A percentile compares a stretch with the other conserved stretches of the same genome.
phyloP scores from a whole-genome alignment of 1,284 basidiomycete species.

The Neotropicomus parvogracilis region DNA sequence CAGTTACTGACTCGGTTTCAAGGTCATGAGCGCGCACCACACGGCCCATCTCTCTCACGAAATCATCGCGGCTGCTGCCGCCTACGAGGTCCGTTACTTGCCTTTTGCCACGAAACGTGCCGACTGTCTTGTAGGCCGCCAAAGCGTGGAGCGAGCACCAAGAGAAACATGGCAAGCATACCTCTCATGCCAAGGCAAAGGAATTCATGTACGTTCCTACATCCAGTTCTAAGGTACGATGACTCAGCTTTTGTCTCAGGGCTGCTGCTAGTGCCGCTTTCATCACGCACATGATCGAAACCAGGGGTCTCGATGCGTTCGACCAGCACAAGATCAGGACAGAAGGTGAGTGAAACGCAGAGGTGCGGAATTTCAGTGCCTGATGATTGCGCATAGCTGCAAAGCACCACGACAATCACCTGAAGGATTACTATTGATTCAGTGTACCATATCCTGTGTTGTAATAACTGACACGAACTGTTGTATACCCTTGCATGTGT shows the following conservation, averaged over 20 bases:
- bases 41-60: constrained; percentile 30
- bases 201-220: constrained; percentile 22
- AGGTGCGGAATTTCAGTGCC: background rate
- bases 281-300: constrained; percentile 45
- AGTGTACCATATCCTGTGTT: background rate
- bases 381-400: constrained; percentile 14
- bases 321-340: constrained; percentile 38
- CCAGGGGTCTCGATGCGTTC: constrained; percentile 47
- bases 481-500: background rate
- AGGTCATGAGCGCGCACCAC: too few species aligned
- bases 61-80: constrained; percentile 29
- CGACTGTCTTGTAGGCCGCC: constrained; percentile 22
- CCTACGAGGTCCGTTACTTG: constrained; percentile 20
- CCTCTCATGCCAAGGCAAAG: constrained; percentile 21
- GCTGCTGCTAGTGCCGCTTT: constrained; percentile 40
- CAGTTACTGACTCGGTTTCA: background rate
- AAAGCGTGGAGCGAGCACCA: constrained; percentile 28
- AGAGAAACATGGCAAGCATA: constrained; percentile 14
- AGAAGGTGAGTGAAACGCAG: constrained; percentile 11
- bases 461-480: background rate
- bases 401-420: background rate
- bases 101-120: background rate
- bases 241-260: constrained; percentile 12
- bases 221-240: too few species aligned
- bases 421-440: constrained; percentile 1